Percentiles rank a stretch among this genome's conserved stretches.
These are phyloP conservation scores for Eucalyptus sideroxylon DNA, from an alignment of 345 rosid species.

Conservation along the genomic window DNA sequence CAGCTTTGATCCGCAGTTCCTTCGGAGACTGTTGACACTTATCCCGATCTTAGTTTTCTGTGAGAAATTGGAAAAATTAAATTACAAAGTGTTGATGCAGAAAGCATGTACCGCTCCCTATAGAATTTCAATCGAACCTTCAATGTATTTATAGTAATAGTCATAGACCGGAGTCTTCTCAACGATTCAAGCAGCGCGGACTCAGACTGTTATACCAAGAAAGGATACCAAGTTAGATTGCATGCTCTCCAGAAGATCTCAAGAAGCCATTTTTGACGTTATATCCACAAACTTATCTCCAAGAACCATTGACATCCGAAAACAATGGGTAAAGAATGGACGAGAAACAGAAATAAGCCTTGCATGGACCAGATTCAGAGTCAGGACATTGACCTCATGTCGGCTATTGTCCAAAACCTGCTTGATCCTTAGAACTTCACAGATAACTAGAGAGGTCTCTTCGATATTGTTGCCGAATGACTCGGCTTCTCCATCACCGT, in stretches of 20 bases:
- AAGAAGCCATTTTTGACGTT: not conserved
- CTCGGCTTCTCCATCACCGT: conserved; percentile 55
- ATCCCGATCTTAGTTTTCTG: not conserved
- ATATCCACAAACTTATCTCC: not conserved
- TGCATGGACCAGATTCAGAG: not conserved
- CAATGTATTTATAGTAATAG: not conserved
- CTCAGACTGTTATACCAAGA: not conserved
- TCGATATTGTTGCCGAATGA: conserved; percentile 73
- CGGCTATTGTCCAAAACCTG: not conserved
- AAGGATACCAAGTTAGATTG: not conserved
- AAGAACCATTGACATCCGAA: not conserved
- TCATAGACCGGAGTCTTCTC: not conserved
- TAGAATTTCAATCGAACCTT: not conserved
- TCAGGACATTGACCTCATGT: not conserved
- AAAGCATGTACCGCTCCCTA: not conserved
- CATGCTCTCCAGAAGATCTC: not conserved
- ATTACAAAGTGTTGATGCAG: not conserved
- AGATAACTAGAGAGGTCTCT: conserved; percentile 34
- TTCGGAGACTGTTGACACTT: not conserved
- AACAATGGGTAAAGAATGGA: not conserved
- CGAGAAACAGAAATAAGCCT: not conserved
- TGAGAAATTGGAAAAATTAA: fast-evolving
- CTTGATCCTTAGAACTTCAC: conserved; percentile 32
- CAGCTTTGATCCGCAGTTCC: not conserved
- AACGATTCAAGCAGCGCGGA: not conserved